These are phyloP conservation scores for Excoecaria agallocha DNA, from an alignment of 345 rosid genomes.

Conservation along the genomic window DNA sequence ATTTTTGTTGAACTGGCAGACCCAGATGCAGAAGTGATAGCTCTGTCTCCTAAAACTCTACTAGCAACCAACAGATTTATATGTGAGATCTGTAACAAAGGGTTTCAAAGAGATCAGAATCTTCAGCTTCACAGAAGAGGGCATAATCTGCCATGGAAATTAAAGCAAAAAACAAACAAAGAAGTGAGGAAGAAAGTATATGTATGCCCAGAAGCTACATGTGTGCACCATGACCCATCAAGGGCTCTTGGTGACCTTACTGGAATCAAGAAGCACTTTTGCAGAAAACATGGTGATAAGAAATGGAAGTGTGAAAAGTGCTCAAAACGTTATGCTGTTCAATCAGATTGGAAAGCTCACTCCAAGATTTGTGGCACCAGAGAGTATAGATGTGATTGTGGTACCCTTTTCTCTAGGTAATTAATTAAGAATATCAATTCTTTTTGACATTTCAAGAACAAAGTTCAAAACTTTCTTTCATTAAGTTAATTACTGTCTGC, in stretches of 20 bases:
- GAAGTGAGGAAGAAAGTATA: conserved; percentile 55
- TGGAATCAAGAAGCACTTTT: conserved; percentile 61
- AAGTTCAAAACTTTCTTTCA: too few species aligned
- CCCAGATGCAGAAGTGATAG: conserved; percentile 60
- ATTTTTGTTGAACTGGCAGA: conserved; percentile 26
- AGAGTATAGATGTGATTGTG: conserved; percentile 62
- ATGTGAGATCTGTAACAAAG: conserved; percentile 66
- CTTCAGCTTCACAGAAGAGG: conserved; percentile 70
- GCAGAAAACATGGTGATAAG: conserved; percentile 64
- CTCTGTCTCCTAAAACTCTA: conserved; percentile 53
- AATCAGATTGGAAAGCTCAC: conserved; percentile 70
- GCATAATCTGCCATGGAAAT: conserved; percentile 66
- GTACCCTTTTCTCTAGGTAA: conserved; percentile 61
- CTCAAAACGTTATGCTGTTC: conserved; percentile 59
- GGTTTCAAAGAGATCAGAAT: conserved; percentile 65
- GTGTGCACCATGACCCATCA: conserved; percentile 57
- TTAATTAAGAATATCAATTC: neutral
- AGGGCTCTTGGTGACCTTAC: conserved; percentile 71
- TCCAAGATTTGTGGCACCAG: conserved; percentile 62
- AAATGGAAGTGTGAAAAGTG: conserved; percentile 68
- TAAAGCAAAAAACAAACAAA: conserved; percentile 51
- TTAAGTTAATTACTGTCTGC: too few species aligned
- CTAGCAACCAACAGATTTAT: conserved; percentile 49
- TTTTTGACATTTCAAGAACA: neutral
- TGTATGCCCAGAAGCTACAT: conserved; percentile 51